phyloP scores from a whole-genome alignment of 2,329 filamentous ascomycete species.

The Pestalotiopsis sp. region DNA sequence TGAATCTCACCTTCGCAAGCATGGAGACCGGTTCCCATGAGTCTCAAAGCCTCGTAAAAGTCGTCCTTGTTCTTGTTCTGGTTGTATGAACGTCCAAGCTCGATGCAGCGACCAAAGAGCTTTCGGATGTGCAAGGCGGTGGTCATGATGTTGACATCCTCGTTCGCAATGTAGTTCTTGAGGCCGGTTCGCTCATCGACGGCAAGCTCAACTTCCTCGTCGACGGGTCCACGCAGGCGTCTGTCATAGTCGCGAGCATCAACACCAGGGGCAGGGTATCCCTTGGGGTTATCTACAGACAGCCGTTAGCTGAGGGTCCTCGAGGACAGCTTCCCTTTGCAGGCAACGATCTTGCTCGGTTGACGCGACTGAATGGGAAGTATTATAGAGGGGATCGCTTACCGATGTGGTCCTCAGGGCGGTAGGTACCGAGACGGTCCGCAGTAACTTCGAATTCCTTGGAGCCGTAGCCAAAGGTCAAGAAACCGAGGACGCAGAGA shows the following conservation, averaged over 20 bases:
- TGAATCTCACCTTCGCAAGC: conserved; percentile 69
- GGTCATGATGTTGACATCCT: conserved; percentile 75
- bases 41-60: conserved; percentile 80
- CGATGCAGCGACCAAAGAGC: conserved; percentile 72
- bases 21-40: conserved; percentile 86
- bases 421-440: conserved; percentile 77
- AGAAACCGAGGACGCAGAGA: conserved; percentile 85
- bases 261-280: conserved; percentile 78
- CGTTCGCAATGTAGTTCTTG: conserved; percentile 95
- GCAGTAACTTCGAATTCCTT: conserved; percentile 83
- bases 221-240: conserved; percentile 77
- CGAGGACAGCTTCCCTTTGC: not conserved
- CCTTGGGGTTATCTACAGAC: conserved; percentile 63
- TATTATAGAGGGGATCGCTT: not conserved
- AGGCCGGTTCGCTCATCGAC: conserved; percentile 75
- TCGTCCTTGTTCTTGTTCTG: conserved; percentile 69
- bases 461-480: conserved; percentile 82
- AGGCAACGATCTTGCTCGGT: not conserved
- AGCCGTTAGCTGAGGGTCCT: not conserved
- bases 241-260: conserved; percentile 82
- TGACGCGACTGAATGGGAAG: not conserved
- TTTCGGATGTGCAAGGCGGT: conserved; percentile 75
- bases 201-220: conserved; percentile 75
- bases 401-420: conserved; percentile 75
- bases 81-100: conserved; percentile 76